A percentile compares a stretch with the other conserved stretches of the same genome.
Conservation (phyloP, 495 filamentous ascomycete genomes). For the Tuber umbilicatum region DNA sequence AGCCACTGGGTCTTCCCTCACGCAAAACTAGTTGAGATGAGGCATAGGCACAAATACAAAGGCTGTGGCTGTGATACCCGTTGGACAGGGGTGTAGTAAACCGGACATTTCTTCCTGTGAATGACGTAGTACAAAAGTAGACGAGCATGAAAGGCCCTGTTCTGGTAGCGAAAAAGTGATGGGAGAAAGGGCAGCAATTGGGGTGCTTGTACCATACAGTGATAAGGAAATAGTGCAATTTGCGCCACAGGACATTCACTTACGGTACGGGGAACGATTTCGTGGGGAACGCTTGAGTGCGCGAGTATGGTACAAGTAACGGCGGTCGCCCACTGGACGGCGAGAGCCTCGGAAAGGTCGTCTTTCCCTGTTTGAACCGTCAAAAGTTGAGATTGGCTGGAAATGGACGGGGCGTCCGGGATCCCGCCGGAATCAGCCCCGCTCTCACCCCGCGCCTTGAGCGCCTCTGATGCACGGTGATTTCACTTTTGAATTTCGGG, state of each 20-base stretch:
- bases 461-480: constrained; percentile 30
- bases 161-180: neutral
- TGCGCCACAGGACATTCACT: neutral
- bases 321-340: neutral
- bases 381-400: neutral
- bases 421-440: constrained; percentile 23
- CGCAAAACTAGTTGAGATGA: too few species aligned
- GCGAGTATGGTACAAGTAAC: neutral
- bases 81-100: too few species aligned
- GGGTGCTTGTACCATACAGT: too few species aligned
- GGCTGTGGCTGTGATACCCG: neutral
- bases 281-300: neutral
- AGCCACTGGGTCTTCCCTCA: neutral
- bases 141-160: neutral
- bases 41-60: neutral
- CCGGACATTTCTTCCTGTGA: neutral
- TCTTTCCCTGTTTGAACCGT: neutral
- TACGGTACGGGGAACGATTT: neutral
- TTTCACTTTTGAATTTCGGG: constrained; percentile 19
- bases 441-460: constrained; percentile 37
- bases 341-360: neutral
- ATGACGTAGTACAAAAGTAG: neutral
- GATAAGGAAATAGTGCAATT: neutral
- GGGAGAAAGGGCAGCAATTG: neutral
- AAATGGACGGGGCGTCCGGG: neutral